Evolutionary conservation across 2,329 filamentous ascomycete species (phyloP).

Genomic region (Pseudocercospora cruenta): DNA sequence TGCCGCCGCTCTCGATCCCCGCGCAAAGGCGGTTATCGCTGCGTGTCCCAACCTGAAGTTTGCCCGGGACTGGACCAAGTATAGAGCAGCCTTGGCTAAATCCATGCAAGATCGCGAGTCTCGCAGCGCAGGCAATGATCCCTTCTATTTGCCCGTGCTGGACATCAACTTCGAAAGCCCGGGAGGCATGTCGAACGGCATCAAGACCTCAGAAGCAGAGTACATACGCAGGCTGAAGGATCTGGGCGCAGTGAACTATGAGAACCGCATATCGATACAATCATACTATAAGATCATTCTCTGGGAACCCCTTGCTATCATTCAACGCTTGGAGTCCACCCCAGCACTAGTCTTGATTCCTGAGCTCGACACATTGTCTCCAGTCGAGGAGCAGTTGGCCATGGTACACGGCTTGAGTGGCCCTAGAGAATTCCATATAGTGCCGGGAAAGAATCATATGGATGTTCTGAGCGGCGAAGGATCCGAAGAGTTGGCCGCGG

Average conservation of each 20-base stretch:
- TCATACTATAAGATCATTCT: constrained; percentile 37
- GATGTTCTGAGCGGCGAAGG: constrained; percentile 13
- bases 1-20: constrained; percentile 40
- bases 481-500: background rate
- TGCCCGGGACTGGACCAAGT: constrained; percentile 22
- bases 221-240: constrained; percentile 19
- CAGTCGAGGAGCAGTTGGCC: constrained; percentile 10
- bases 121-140: constrained; percentile 44
- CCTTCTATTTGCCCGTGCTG: constrained; percentile 44
- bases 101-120: constrained; percentile 46
- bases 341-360: constrained; percentile 11
- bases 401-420: constrained; percentile 1
- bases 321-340: constrained; percentile 8
- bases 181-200: constrained; percentile 37
- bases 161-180: constrained; percentile 44
- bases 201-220: constrained; percentile 26
- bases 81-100: constrained; percentile 36
- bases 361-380: constrained; percentile 17
- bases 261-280: constrained; percentile 36
- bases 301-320: constrained; percentile 19
- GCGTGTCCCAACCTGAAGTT: constrained; percentile 31
- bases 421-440: constrained; percentile 10
- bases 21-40: constrained; percentile 36
- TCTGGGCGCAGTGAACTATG: constrained; percentile 17
- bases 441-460: constrained; percentile 15